Percentiles rank a stretch among this genome's conserved stretches.
Evolutionary conservation across 2,329 filamentous ascomycete genomes (phyloP).

Genomic region (Botryotinia convoluta): DNA sequence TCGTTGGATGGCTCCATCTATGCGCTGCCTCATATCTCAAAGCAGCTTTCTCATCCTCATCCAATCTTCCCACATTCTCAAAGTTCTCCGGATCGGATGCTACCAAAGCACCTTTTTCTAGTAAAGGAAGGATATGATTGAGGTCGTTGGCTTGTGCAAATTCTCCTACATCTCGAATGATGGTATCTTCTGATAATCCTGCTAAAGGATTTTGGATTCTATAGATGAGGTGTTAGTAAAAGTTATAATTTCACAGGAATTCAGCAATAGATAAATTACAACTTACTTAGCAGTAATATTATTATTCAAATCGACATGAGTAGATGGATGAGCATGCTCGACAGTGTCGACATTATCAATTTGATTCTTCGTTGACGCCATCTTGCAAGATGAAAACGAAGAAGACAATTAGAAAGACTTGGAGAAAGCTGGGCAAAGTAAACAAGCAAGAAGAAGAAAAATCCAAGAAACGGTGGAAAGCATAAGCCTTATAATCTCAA

Average conservation of each 20-base stretch:
- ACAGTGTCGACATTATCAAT: background rate
- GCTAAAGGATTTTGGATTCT: constrained; percentile 49
- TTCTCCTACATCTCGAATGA: constrained; percentile 55
- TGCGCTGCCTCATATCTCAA: constrained; percentile 63
- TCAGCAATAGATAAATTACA: background rate
- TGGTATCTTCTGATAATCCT: constrained; percentile 49
- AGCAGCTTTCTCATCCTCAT: constrained; percentile 56
- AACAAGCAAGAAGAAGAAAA: constrained; percentile 1
- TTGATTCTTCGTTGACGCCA: constrained; percentile 12
- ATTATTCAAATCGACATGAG: constrained; percentile 20
- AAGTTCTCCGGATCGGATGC: constrained; percentile 66
- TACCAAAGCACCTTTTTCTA: constrained; percentile 69
- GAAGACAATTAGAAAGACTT: background rate
- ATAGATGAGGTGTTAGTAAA: background rate
- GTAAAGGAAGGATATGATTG: constrained; percentile 53
- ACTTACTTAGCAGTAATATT: constrained; percentile 20
- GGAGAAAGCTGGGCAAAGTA: constrained; percentile 4
- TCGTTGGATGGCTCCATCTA: constrained; percentile 63
- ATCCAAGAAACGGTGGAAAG: background rate
- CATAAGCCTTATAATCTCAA: constrained; percentile 5
- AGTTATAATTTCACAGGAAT: background rate
- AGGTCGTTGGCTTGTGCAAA: constrained; percentile 62
- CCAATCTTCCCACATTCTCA: constrained; percentile 58
- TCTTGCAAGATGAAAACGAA: background rate
- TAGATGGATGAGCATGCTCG: constrained; percentile 19